A percentile compares a stretch with the other conserved stretches of the same genome.
These are phyloP conservation scores for Rhododendron vialii DNA, from an alignment of 148 eudicot genomes.

Conservation along the genomic window DNA sequence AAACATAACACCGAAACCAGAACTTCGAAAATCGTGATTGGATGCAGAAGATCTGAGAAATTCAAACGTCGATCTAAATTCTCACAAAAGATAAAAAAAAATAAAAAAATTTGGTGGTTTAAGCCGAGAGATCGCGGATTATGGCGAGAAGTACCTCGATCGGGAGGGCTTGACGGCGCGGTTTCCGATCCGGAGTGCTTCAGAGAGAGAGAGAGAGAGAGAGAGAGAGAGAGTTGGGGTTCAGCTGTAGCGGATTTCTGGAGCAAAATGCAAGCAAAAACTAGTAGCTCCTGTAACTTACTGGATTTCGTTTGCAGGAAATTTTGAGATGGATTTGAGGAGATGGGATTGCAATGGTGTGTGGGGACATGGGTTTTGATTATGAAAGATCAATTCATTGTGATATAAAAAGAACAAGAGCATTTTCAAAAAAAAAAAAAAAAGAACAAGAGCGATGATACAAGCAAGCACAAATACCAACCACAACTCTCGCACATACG, in stretches of 20 bases:
- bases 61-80: neutral
- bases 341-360: neutral
- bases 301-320: neutral
- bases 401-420: too few species aligned
- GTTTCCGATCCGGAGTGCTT: neutral
- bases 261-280: neutral
- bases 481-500: too few species aligned
- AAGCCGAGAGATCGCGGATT: neutral
- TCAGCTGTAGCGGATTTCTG: neutral
- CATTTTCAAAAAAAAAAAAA: too few species aligned
- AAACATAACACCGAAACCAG: neutral
- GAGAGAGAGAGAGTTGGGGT: neutral
- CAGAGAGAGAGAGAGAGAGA: neutral
- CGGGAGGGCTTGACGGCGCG: slow-evolving; percentile 2
- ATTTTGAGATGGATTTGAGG: neutral
- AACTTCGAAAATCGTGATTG: neutral
- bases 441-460: too few species aligned
- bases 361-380: neutral
- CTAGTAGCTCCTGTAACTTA: neutral
- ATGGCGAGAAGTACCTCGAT: slow-evolving; percentile 11
- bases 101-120: neutral
- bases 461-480: too few species aligned
- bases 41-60: neutral
- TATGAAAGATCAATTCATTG: neutral
- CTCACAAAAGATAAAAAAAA: neutral